Evolutionary conservation across 78 protist genomes (phyloP).

Genomic region (Cavenderia fasciculata): DNA sequence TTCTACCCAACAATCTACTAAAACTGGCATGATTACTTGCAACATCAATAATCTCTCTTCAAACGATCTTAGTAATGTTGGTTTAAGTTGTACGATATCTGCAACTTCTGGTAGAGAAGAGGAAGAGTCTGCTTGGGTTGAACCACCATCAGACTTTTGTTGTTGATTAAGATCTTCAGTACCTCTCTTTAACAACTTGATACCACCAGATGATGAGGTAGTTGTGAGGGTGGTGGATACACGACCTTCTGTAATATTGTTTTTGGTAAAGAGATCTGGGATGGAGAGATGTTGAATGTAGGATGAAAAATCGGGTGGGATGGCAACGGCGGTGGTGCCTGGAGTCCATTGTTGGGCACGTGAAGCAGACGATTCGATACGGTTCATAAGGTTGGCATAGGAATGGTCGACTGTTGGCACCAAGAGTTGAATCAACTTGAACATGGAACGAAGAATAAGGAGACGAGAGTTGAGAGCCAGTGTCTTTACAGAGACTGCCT

Average conservation of each 20-base stretch:
- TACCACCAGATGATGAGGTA: background rate
- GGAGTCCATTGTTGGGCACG: background rate
- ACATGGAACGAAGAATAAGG: constrained; percentile 8
- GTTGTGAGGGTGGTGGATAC: background rate
- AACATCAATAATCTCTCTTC: constrained; percentile 2
- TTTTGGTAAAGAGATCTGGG: background rate
- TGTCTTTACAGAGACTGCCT: background rate
- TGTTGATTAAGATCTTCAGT: background rate
- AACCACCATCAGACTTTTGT: background rate
- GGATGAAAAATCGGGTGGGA: background rate
- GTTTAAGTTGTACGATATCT: background rate
- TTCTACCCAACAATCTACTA: constrained; percentile 65
- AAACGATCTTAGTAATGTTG: constrained; percentile 39
- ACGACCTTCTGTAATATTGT: background rate
- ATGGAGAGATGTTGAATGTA: background rate
- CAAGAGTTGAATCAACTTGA: constrained; percentile 11
- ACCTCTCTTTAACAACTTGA: background rate
- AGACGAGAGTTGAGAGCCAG: constrained; percentile 10
- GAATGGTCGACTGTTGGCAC: constrained; percentile 6
- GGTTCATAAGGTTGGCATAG: background rate
- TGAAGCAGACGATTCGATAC: background rate
- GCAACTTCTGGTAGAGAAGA: no score
- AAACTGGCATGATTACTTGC: constrained; percentile 5
- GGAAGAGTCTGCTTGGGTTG: no score
- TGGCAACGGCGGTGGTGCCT: background rate